Evolutionary conservation across 192 early-diverging fungal species (phyloP), one percentile per base, ranked within the genome.

Genomic region (Kickxella alabastrina): DNA sequence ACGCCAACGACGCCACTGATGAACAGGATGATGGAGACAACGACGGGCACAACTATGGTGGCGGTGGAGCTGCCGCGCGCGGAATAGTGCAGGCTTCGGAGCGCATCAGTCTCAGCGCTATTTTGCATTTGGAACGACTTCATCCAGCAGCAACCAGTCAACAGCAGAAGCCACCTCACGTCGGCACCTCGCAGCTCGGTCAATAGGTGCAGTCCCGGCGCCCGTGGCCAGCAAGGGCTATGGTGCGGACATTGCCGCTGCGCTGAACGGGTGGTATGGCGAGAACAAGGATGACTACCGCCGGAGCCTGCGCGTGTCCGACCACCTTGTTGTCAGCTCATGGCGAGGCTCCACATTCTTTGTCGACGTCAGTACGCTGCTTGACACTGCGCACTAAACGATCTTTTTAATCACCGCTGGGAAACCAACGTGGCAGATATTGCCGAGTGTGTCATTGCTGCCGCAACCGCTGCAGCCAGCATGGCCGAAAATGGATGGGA

Each of bases 311-410:
- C 56, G 50, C n/a, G 72, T 68, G 0, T 54, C 65, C 15, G 72
- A 75, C 40, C 65, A 68, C 27, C 35, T 75, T 54, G 62, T 75
- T 22, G 72, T 75, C 22, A 75, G 72, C 49, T 68, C 65, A 12
- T 75, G 72, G 72, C 65, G 72, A 1, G 72, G 72, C 10, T 56
- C 72, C 3, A 75, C 72, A 14, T 75, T 57, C 54, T 75, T 75
- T 65, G 49, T 75, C 36, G 72, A 75, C 25, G 65, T 62, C 14
- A 57, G 61, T 48, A 68, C 65, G 24, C 28, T 68, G 15, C 45
- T 75, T 32, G 72, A 75, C 46, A 64, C 68, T 49, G 72, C 72
- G 4, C 65, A 60, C 36, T 75, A 75, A 60, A 56, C 36, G 64
- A 75, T 34, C 53, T 65, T 43, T 75, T 68, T 46, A 49, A 49